Percentiles rank a stretch among this genome's conserved stretches.
Evolutionary conservation across 2,329 filamentous ascomycete genomes (phyloP).

Genomic region (Aspergillus carbonarius): DNA sequence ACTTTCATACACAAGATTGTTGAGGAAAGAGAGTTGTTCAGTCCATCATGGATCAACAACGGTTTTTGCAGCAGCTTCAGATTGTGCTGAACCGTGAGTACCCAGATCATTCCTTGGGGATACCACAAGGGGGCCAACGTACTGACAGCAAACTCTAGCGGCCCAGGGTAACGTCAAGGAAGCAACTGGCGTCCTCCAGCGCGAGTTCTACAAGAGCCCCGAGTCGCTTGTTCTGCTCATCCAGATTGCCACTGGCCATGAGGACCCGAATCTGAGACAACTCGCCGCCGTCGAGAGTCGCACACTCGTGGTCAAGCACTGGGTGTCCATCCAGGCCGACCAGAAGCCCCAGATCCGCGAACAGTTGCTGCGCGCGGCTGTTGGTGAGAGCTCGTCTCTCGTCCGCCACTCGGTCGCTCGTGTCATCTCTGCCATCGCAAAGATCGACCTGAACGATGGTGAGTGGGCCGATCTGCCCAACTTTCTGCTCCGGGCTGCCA

Average conservation of each 20-base stretch:
- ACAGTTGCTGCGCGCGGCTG: slow-evolving; percentile 77
- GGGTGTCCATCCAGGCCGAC: slow-evolving; percentile 68
- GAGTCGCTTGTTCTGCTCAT: slow-evolving; percentile 82
- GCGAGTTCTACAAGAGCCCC: slow-evolving; percentile 86
- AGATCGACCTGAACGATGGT: slow-evolving; percentile 80
- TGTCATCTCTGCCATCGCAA: slow-evolving; percentile 82
- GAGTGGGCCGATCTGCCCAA: slow-evolving; percentile 81
- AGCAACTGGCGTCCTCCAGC: slow-evolving; percentile 85
- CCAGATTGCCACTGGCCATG: slow-evolving; percentile 81
- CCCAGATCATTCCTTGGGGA: neutral
- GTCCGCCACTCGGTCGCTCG: slow-evolving; percentile 85
- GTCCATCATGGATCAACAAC: slow-evolving; percentile 70
- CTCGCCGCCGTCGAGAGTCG: slow-evolving; percentile 87
- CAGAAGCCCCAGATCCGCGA: slow-evolving; percentile 80
- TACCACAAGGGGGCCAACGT: neutral
- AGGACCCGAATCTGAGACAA: slow-evolving; percentile 72
- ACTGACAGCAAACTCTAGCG: slow-evolving; percentile 54
- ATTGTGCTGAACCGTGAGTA: slow-evolving; percentile 81
- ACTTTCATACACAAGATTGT: slow-evolving; percentile 9
- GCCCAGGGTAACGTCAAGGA: slow-evolving; percentile 87
- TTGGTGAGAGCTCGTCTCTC: slow-evolving; percentile 73
- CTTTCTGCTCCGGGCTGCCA: slow-evolving; percentile 75
- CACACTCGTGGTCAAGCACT: slow-evolving; percentile 81
- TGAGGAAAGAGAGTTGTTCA: slow-evolving; percentile 11
- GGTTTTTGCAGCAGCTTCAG: slow-evolving; percentile 83